phyloP scores from a whole-genome alignment of 2,329 filamentous ascomycete genomes.

The Alternaria conjuncta region DNA sequence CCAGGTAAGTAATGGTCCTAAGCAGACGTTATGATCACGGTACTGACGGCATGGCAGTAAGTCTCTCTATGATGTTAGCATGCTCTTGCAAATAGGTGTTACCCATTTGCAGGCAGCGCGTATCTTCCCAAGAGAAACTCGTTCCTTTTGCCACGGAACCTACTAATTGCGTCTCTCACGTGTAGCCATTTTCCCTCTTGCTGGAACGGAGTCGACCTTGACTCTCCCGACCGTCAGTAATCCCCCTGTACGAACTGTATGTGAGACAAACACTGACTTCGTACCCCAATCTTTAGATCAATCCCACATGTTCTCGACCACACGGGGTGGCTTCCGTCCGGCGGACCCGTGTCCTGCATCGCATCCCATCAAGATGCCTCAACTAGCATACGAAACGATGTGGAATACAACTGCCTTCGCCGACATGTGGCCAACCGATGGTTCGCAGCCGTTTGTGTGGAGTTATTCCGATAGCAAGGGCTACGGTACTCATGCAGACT shows the following conservation, averaged over 20 bases:
- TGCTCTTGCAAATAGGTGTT: background rate
- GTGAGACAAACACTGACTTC: background rate
- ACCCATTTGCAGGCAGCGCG: background rate
- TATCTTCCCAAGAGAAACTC: background rate
- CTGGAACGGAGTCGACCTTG: constrained; percentile 62
- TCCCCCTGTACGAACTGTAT: background rate
- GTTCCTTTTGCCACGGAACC: background rate
- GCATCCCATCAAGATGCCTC: constrained; percentile 35
- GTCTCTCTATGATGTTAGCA: background rate
- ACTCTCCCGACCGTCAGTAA: constrained; percentile 45
- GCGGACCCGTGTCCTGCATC: constrained; percentile 31
- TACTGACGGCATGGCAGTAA: background rate
- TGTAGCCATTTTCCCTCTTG: constrained; percentile 52
- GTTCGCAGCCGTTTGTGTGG: constrained; percentile 4
- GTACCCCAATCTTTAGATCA: constrained; percentile 35
- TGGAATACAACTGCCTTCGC: constrained; percentile 41
- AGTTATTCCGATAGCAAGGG: constrained; percentile 25
- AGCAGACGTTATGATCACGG: background rate
- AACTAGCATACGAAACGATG: constrained; percentile 37
- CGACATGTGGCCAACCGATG: constrained; percentile 36
- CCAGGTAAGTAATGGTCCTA: background rate
- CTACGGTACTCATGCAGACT: constrained; percentile 34
- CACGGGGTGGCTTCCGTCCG: constrained; percentile 26
- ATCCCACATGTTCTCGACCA: constrained; percentile 36
- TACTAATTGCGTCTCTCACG: background rate